These are phyloP conservation scores for Acacia pycnantha DNA, from an alignment of 331 rosid genomes.

Conservation along the genomic window DNA sequence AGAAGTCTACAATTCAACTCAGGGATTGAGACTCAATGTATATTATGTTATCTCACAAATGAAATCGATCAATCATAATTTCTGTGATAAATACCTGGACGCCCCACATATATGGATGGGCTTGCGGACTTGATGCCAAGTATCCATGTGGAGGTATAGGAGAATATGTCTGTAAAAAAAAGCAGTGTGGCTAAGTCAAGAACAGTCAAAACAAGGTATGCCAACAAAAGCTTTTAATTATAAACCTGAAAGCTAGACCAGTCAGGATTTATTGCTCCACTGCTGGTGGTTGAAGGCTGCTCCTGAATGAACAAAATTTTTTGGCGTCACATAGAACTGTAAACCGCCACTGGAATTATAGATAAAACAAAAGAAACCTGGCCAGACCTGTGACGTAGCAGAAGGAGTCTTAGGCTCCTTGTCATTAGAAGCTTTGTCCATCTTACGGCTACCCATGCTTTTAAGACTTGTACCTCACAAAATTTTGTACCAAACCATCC, in stretches of 20 bases:
- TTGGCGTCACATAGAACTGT: conserved; percentile 2
- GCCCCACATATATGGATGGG: conserved; percentile 99
- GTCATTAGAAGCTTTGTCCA: conserved; percentile 78
- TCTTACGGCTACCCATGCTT: conserved; percentile 80
- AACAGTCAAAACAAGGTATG: conserved; percentile 20
- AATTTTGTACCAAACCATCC: conserved; percentile 41
- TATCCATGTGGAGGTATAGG: conserved; percentile 94
- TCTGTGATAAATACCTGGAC: conserved; percentile 69
- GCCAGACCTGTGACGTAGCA: conserved; percentile 66
- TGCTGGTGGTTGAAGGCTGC: conserved; percentile 61
- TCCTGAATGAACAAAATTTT: conserved; percentile 53
- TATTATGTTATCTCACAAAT: background rate
- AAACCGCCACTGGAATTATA: background rate
- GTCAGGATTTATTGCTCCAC: conserved; percentile 83
- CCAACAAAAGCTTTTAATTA: conserved; percentile 24
- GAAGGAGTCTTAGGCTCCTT: conserved; percentile 77
- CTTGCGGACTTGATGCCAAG: conserved; percentile 93
- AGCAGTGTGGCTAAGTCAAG: conserved; percentile 18
- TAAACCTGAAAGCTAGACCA: conserved; percentile 95
- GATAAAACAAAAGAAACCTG: conserved; percentile 24
- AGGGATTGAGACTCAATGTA: background rate
- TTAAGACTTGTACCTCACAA: conserved; percentile 31
- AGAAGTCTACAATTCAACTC: background rate
- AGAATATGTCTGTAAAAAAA: conserved; percentile 76
- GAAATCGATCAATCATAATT: conserved; percentile 1